phyloP scores from a whole-genome alignment of 140 eudicot genomes.

The Flaveria floridana region DNA sequence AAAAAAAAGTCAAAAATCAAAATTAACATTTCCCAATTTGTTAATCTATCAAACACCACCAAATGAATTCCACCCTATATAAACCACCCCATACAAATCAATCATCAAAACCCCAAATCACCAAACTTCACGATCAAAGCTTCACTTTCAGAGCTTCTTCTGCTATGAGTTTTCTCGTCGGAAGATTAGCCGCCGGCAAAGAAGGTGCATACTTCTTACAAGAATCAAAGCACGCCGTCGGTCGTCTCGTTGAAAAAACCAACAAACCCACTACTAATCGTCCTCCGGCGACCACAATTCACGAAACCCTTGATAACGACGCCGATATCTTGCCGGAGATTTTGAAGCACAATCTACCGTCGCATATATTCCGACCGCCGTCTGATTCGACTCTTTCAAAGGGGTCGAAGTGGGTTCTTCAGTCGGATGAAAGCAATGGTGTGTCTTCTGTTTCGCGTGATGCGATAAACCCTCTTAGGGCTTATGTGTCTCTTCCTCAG shows the following conservation, averaged over 20 bases:
- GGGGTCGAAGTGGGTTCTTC: constrained; percentile 68
- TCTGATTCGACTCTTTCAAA: constrained; percentile 51
- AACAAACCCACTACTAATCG: constrained; percentile 21
- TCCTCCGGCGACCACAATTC: constrained; percentile 14
- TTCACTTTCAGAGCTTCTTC: not conserved
- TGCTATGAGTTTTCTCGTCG: constrained; percentile 76
- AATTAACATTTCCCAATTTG: too few relatives aligned
- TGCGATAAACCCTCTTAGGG: constrained; percentile 80
- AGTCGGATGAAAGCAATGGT: constrained; percentile 24
- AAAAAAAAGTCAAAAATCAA: too few relatives aligned
- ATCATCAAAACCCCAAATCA: constrained; percentile 2
- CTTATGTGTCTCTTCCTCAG: constrained; percentile 74
- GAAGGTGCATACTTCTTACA: constrained; percentile 82
- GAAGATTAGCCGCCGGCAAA: constrained; percentile 78
- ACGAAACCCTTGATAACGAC: not conserved
- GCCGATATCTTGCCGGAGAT: constrained; percentile 86
- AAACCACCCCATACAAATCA: not conserved
- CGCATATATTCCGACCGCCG: constrained; percentile 49
- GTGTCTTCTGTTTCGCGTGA: constrained; percentile 48
- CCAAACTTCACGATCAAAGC: not conserved
- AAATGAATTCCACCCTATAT: not conserved
- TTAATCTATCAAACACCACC: not conserved
- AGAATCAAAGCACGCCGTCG: constrained; percentile 86
- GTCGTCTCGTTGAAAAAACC: constrained; percentile 48
- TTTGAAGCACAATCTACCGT: constrained; percentile 68